A percentile compares a stretch with the other conserved stretches of the same genome.
phyloP scores from a whole-genome alignment of 306 rosid species.

The Carpinus fangiana region DNA sequence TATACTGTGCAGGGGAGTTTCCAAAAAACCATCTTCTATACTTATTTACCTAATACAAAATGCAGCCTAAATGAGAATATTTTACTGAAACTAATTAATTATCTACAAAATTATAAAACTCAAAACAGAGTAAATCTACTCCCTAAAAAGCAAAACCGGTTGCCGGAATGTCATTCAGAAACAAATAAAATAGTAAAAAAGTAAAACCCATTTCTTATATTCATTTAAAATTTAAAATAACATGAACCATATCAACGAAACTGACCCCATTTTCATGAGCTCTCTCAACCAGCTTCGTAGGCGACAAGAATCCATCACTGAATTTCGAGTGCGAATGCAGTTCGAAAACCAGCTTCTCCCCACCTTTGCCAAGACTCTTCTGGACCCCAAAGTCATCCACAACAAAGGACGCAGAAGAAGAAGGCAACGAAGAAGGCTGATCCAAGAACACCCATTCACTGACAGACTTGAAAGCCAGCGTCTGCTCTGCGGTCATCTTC shows the following conservation, averaged over 20 bases:
- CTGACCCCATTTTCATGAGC: slow-evolving; percentile 88
- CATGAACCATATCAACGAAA: slow-evolving; percentile 13
- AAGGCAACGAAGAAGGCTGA: slow-evolving; percentile 39
- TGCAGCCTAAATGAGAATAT: background rate
- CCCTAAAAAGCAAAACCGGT: background rate
- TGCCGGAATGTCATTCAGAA: background rate
- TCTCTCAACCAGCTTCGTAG: slow-evolving; percentile 79
- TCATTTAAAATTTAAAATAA: slow-evolving; percentile 17
- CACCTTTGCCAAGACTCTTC: slow-evolving; percentile 61
- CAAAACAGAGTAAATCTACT: background rate
- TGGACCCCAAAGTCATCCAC: slow-evolving; percentile 89
- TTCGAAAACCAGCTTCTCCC: slow-evolving; percentile 68
- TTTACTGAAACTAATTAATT: background rate
- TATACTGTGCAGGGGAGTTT: background rate
- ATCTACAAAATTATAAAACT: background rate
- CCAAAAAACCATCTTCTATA: background rate
- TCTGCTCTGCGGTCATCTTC: slow-evolving; percentile 86
- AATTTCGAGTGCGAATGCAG: slow-evolving; percentile 90
- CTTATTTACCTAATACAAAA: background rate
- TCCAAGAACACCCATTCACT: slow-evolving; percentile 80
- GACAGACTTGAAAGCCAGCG: slow-evolving; percentile 67
- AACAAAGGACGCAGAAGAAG: slow-evolving; percentile 51
- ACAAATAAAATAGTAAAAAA: background rate
- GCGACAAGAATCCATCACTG: slow-evolving; percentile 96
- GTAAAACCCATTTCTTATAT: background rate